Conservation (phyloP, 1,284 basidiomycete species). For the Marasmius sp. region DNA sequence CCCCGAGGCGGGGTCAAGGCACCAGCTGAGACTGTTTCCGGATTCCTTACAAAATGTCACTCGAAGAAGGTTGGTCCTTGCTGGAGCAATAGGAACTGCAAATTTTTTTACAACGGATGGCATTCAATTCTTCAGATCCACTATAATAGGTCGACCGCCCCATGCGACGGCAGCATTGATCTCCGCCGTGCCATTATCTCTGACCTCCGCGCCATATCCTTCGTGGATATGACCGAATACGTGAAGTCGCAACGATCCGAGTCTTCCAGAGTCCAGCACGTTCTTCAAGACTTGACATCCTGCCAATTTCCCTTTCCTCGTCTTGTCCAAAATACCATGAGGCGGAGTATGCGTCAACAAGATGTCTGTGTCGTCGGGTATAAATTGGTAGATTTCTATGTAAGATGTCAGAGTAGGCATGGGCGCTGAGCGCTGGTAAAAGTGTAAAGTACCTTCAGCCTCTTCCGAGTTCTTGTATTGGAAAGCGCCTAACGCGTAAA, state of each 20-base stretch:
- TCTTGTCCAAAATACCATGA: constrained; percentile 42
- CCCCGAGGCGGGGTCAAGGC: too few relatives aligned
- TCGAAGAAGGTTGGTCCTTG: too few relatives aligned
- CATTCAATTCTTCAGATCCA: constrained; percentile 43
- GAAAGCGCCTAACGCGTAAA: constrained; percentile 53
- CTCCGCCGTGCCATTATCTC: constrained; percentile 26
- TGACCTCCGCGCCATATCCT: constrained; percentile 41
- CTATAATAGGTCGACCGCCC: constrained; percentile 37
- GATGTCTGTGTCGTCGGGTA: constrained; percentile 60
- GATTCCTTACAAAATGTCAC: too few relatives aligned
- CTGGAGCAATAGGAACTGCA: too few relatives aligned
- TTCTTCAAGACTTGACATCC: constrained; percentile 50
- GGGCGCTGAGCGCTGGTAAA: background rate
- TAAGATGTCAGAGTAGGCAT: background rate
- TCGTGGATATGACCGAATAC: constrained; percentile 76
- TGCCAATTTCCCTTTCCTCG: constrained; percentile 40
- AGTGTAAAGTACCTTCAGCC: constrained; percentile 43
- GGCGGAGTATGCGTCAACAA: constrained; percentile 69
- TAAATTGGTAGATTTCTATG: constrained; percentile 46
- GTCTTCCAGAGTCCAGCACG: constrained; percentile 29
- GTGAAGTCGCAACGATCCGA: constrained; percentile 47
- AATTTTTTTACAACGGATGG: background rate
- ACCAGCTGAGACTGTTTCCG: too few relatives aligned
- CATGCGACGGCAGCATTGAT: constrained; percentile 50
- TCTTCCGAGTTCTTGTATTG: constrained; percentile 47